These are phyloP conservation scores for Annulohypoxylon truncatum DNA, from an alignment of 2,329 filamentous ascomycete genomes.

Conservation along the genomic window DNA sequence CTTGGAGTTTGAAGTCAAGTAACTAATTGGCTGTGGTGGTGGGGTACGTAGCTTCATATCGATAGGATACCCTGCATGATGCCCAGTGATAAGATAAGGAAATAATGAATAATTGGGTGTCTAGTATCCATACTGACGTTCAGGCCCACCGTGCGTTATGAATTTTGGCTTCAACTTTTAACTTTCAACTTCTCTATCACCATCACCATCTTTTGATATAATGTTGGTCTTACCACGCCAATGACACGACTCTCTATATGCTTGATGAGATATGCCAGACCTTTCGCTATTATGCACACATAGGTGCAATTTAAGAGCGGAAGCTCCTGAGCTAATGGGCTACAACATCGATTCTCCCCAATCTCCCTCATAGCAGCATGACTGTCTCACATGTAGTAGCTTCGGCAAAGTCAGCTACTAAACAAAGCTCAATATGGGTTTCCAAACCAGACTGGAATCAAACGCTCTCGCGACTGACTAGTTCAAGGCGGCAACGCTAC, in stretches of 20 bases:
- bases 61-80: not conserved
- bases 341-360: not conserved
- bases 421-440: constrained; percentile 21
- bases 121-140: not conserved
- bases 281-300: not conserved
- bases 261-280: constrained; percentile 1
- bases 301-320: not conserved
- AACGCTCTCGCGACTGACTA: constrained; percentile 43
- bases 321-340: not conserved
- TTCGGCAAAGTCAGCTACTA: not conserved
- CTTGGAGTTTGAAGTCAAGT: not conserved
- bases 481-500: constrained; percentile 32
- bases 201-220: no score
- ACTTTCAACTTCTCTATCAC: not conserved
- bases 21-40: not conserved
- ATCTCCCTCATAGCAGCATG: constrained; percentile 4
- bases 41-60: not conserved
- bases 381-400: not conserved
- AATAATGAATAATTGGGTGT: no score
- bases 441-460: constrained; percentile 30
- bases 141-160: not conserved
- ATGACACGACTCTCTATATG: not conserved
- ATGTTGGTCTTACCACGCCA: not conserved
- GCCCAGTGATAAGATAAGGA: constrained; percentile 10
- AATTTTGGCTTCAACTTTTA: not conserved